A percentile compares a stretch with the other conserved stretches of the same genome.
Conservation (phyloP, 495 filamentous ascomycete species). For the Thozetella sp. region DNA sequence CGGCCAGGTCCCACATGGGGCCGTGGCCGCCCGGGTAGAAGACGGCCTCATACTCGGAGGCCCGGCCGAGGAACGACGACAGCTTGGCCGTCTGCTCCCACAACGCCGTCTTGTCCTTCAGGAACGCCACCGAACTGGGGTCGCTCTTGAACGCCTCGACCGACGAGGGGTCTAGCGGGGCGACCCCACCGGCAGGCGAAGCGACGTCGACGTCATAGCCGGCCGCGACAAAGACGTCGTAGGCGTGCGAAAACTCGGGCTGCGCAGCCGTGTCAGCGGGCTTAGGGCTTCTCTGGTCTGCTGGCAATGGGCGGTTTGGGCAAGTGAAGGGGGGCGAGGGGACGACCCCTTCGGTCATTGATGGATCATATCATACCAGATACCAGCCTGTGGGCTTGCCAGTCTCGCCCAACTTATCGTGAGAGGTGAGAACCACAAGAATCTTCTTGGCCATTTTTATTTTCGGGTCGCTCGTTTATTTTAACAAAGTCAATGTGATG, state of each 20-base stretch:
- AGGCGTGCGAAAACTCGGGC: conserved; percentile 76
- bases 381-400: conserved; percentile 68
- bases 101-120: conserved; percentile 48
- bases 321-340: neutral
- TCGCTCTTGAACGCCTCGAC: conserved; percentile 63
- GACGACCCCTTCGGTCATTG: too few relatives aligned
- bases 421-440: conserved; percentile 70
- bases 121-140: conserved; percentile 49
- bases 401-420: conserved; percentile 51
- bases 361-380: conserved; percentile 51
- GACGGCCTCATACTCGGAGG: conserved; percentile 65
- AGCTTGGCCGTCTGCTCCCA: conserved; percentile 67
- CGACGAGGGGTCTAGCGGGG: conserved; percentile 68
- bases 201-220: conserved; percentile 60
- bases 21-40: conserved; percentile 80
- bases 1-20: conserved; percentile 74
- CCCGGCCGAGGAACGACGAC: conserved; percentile 47
- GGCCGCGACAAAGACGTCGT: conserved; percentile 53
- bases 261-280: conserved; percentile 18
- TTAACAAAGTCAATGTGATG: too few relatives aligned
- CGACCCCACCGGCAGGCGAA: conserved; percentile 67
- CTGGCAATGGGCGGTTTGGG: neutral
- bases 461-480: too few relatives aligned
- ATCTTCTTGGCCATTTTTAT: conserved; percentile 55
- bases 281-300: neutral